Evolutionary conservation across 495 filamentous ascomycete species (phyloP).

Genomic region (Talaromyces wortmannii): DNA sequence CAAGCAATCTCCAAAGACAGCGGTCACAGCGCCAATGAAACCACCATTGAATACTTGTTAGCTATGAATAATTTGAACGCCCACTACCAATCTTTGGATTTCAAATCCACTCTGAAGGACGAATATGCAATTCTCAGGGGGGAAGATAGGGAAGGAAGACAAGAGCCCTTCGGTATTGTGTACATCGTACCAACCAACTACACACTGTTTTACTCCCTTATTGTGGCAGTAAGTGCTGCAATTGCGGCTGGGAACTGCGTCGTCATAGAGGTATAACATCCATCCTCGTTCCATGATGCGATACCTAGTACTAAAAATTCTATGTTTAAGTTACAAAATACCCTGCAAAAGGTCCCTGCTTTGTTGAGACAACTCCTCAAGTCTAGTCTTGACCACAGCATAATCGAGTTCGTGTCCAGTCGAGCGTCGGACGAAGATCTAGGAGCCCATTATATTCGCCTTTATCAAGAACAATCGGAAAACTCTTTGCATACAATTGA

Average conservation of each 20-base stretch:
- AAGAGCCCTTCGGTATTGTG: constrained; percentile 34
- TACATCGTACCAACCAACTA: constrained; percentile 42
- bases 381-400: neutral
- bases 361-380: constrained; percentile 18
- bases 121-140: constrained; percentile 45
- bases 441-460: neutral
- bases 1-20: constrained; percentile 33
- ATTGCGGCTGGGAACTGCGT: constrained; percentile 46
- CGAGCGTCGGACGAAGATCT: neutral
- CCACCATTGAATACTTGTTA: constrained; percentile 32
- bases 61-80: constrained; percentile 30
- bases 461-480: neutral
- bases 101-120: constrained; percentile 29
- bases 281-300: neutral
- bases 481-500: too few species aligned
- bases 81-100: constrained; percentile 32
- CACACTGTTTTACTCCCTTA: constrained; percentile 40
- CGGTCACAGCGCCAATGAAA: constrained; percentile 26
- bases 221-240: constrained; percentile 39
- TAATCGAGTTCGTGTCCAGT: neutral
- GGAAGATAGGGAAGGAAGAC: constrained; percentile 17
- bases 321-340: constrained; percentile 15
- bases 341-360: constrained; percentile 15
- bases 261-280: constrained; percentile 34
- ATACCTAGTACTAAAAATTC: too few species aligned